Percentiles rank a stretch among this genome's conserved stretches.
phyloP scores from a whole-genome alignment of 176 grass and related monocot genomes.

The Bromus sterilis region DNA sequence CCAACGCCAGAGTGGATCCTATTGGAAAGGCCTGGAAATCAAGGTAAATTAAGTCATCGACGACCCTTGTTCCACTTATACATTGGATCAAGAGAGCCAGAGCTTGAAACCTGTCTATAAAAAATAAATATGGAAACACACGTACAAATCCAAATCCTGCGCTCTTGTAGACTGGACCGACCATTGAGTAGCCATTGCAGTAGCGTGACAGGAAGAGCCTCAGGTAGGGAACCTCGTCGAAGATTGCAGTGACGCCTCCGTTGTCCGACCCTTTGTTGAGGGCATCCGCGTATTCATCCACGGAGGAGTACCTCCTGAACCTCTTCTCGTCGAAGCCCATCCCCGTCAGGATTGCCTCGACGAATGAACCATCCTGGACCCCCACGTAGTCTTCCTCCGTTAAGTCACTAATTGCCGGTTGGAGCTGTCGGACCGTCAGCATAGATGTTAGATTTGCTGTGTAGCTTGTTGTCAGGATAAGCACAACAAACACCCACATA shows the following conservation, averaged over 20 bases:
- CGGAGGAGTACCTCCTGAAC: conserved; percentile 37
- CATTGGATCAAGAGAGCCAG: too few species aligned
- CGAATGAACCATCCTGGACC: conserved; percentile 62
- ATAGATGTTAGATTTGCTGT: too few species aligned
- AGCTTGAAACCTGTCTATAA: too few species aligned
- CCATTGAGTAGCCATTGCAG: too few species aligned
- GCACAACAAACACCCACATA: conserved; percentile 80
- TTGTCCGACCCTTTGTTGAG: conserved; percentile 41
- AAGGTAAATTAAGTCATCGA: too few species aligned
- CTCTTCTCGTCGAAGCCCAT: conserved; percentile 14
- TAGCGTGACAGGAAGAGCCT: too few species aligned
- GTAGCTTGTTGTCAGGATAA: conserved; percentile 54
- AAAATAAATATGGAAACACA: too few species aligned
- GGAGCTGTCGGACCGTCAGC: conserved; percentile 58
- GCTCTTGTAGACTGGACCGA: too few species aligned
- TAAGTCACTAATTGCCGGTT: conserved; percentile 51
- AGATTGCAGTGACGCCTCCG: conserved; percentile 52
- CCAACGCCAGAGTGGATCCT: too few species aligned
- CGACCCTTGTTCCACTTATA: too few species aligned
- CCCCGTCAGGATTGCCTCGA: not conserved
- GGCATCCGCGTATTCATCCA: conserved; percentile 40
- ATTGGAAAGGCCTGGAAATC: too few species aligned
- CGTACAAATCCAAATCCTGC: too few species aligned
- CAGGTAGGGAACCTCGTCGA: conserved; percentile 84
- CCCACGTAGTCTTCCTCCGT: conserved; percentile 39